Conservation (phyloP, 2,329 filamentous ascomycete species). For the Fusarium luffae region DNA sequence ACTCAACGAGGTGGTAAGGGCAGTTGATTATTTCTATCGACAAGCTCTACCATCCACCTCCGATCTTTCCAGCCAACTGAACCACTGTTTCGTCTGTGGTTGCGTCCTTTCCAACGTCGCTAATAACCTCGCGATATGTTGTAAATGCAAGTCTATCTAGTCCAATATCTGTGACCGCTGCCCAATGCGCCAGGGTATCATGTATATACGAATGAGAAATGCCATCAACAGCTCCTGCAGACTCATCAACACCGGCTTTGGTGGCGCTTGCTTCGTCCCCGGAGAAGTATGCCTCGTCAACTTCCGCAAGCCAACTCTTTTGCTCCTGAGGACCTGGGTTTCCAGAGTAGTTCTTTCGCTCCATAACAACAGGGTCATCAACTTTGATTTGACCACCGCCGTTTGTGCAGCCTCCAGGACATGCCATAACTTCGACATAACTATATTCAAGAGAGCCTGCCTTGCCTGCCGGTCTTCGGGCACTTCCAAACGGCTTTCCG, state of each 20-base stretch:
- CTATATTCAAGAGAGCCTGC: conserved; percentile 72
- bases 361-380: conserved; percentile 75
- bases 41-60: conserved; percentile 83
- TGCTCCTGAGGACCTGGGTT: conserved; percentile 82
- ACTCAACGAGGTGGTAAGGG: conserved; percentile 66
- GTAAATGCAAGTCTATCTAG: conserved; percentile 82
- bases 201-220: conserved; percentile 75
- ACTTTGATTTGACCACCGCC: conserved; percentile 95
- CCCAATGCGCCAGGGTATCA: conserved; percentile 81
- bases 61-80: conserved; percentile 88
- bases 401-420: conserved; percentile 98
- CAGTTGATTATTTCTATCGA: conserved; percentile 50
- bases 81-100: conserved; percentile 80
- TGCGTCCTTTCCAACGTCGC: conserved; percentile 87
- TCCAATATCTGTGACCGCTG: conserved; percentile 74
- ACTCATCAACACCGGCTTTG: conserved; percentile 44
- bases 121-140: conserved; percentile 91
- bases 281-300: conserved; percentile 93
- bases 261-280: conserved; percentile 65
- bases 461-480: conserved; percentile 64
- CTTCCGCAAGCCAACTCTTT: conserved; percentile 82
- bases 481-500: conserved; percentile 69
- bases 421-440: conserved; percentile 99
- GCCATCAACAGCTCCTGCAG: conserved; percentile 65
- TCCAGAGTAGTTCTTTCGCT: conserved; percentile 58